Base-by-base conservation (phyloP, 805 yeast genomes). In the Candida peoriensis region DNA sequence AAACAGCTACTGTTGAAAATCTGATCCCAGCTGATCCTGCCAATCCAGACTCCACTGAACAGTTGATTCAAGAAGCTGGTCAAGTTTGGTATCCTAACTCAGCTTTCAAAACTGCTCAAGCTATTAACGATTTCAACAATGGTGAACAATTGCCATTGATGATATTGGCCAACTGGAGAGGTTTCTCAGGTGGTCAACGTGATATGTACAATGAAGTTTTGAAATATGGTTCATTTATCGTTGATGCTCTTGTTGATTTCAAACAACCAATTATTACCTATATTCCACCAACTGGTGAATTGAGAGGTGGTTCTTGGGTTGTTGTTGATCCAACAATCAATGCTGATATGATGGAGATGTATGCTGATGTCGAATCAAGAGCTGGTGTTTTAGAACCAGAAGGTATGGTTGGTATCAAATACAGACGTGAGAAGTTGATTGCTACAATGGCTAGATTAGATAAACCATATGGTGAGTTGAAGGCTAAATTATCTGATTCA, bases 301-400 rank as follows among this genome's bases (percentile, higher is more conserved):
- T 93, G 50, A 84, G 99, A 76, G 99, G 99, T 71, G 99, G 99
- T 61, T 90, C 98, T 18, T 93, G 99, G 99, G 99, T 94, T 37
- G 99, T 93, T 49, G 96, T 93, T 58, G 99, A 93, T 64, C 97
- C 98, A 46, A 86, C 97, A 33, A 93, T 93, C 68, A 93, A 94
- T 63, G 64, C 83, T 30, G 97, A 89, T 44, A 86, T 86, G 85
- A 94, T 93, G 96, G 99, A 93, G 68, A 90, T 93, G 97, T 93
- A 90, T 54, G 97, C 97, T 16, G 98, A 94, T 62, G 81, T 76
- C 33, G 93, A 93, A 36, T 74, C 97, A 9, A 78, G 99, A 61
- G 98, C 88, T 26, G 97, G 98, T 78, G 96, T 93, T 40, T 72
- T 94, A 58, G 98, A 93, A 67, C 97, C 98, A 34, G 96, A 90